Conservation (phyloP, 768 basidiomycete species). For the Coprinellus micaceus region DNA sequence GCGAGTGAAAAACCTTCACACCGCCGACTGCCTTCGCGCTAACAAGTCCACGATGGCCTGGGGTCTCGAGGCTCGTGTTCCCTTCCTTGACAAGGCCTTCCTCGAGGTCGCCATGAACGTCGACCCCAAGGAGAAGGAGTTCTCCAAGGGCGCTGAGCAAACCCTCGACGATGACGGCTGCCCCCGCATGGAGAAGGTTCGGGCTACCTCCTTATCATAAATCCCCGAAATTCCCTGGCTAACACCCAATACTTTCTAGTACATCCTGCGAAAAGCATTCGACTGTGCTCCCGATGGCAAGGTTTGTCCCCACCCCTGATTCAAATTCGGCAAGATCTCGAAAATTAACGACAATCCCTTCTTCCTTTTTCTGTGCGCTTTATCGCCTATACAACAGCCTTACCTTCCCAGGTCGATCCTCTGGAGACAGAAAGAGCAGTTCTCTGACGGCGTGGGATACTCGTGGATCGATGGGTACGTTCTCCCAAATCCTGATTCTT, state of each 20-base stretch:
- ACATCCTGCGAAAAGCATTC: slow-evolving; percentile 94
- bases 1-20: slow-evolving; percentile 96
- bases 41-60: slow-evolving; percentile 99
- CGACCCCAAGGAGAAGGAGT: slow-evolving; percentile 84
- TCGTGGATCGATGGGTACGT: slow-evolving; percentile 95
- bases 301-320: slow-evolving; percentile 28
- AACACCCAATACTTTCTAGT: slow-evolving; percentile 42
- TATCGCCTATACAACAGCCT: slow-evolving; percentile 42
- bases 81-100: slow-evolving; percentile 97
- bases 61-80: slow-evolving; percentile 98
- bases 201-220: neutral
- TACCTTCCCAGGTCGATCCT: slow-evolving; percentile 93
- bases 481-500: neutral
- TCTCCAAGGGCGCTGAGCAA: slow-evolving; percentile 74
- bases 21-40: slow-evolving; percentile 93
- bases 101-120: slow-evolving; percentile 91
- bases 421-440: slow-evolving; percentile 99
- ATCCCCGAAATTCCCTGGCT: slow-evolving; percentile 6
- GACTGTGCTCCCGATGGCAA: slow-evolving; percentile 80
- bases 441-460: slow-evolving; percentile 98
- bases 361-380: neutral
- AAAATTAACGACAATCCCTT: too few relatives aligned
- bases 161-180: slow-evolving; percentile 78
- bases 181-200: slow-evolving; percentile 94
- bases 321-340: neutral